Evolutionary conservation across 257 asterid species (phyloP).

Genomic region (Galeopsis tetrahit): DNA sequence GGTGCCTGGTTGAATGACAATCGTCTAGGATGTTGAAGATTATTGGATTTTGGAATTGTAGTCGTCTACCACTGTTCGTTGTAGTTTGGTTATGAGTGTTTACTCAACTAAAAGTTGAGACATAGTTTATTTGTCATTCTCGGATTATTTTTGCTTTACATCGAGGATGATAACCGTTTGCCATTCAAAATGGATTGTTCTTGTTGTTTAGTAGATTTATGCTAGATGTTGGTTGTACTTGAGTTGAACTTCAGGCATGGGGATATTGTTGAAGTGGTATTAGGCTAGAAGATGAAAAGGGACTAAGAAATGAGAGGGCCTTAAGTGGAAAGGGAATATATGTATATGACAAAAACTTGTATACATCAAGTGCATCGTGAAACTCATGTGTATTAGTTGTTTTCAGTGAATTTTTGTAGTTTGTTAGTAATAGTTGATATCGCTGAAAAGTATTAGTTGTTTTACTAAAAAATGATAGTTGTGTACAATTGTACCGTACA

Average conservation of each 20-base stretch:
- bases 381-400: no score
- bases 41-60: not conserved
- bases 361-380: no score
- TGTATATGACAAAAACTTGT: no score
- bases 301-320: not conserved
- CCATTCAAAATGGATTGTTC: not conserved
- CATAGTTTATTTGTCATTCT: not conserved
- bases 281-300: not conserved
- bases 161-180: not conserved
- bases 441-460: no score
- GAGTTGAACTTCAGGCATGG: no score
- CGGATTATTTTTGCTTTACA: not conserved
- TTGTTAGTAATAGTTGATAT: no score
- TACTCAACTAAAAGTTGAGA: not conserved
- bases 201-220: not conserved
- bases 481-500: no score
- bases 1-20: not conserved
- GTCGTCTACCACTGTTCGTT: not conserved
- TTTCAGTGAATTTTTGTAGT: no score
- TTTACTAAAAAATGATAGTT: no score
- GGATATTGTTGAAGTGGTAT: not conserved
- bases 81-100: not conserved
- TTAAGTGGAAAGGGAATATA: not conserved
- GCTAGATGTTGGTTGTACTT: not conserved
- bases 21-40: not conserved